Evolutionary conservation across 768 basidiomycete genomes (phyloP).

Genomic region (Boletales sp.): DNA sequence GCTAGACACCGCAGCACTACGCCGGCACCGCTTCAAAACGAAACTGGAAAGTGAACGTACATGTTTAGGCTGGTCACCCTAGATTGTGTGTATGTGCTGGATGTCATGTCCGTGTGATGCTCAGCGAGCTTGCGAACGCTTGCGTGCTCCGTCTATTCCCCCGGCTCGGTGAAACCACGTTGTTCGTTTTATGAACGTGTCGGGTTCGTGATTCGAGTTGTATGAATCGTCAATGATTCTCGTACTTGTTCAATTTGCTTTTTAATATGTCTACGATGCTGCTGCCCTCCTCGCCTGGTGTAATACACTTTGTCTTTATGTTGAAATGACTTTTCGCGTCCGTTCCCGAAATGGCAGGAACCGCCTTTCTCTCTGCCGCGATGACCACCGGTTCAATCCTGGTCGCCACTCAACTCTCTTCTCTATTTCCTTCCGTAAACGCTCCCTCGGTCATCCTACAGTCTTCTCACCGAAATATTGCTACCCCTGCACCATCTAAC

Average conservation of each 20-base stretch:
- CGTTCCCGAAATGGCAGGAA: constrained; percentile 23
- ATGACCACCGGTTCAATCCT: constrained; percentile 36
- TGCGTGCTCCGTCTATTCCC: constrained; percentile 1
- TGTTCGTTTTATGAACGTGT: too few species aligned
- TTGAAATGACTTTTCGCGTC: too few species aligned
- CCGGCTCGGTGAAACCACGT: neutral
- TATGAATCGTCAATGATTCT: neutral
- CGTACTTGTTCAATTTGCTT: too few species aligned
- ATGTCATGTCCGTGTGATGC: constrained; percentile 28
- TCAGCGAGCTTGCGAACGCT: constrained; percentile 3
- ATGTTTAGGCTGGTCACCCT: constrained; percentile 14
- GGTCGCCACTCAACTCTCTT: constrained; percentile 60
- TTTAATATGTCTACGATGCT: too few species aligned
- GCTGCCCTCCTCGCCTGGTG: too few species aligned
- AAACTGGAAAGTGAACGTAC: constrained; percentile 16
- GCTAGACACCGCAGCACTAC: constrained; percentile 9
- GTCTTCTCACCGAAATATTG: constrained; percentile 54
- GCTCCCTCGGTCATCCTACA: constrained; percentile 51
- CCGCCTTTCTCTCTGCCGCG: neutral
- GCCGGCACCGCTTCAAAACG: constrained; percentile 20
- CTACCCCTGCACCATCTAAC: constrained; percentile 41
- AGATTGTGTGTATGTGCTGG: constrained; percentile 10
- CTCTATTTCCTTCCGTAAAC: constrained; percentile 52
- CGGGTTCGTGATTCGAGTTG: constrained; percentile 2
- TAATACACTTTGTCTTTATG: too few species aligned